Conservation (phyloP, 1,284 basidiomycete species). For the Paramarasmius palmivorus region DNA sequence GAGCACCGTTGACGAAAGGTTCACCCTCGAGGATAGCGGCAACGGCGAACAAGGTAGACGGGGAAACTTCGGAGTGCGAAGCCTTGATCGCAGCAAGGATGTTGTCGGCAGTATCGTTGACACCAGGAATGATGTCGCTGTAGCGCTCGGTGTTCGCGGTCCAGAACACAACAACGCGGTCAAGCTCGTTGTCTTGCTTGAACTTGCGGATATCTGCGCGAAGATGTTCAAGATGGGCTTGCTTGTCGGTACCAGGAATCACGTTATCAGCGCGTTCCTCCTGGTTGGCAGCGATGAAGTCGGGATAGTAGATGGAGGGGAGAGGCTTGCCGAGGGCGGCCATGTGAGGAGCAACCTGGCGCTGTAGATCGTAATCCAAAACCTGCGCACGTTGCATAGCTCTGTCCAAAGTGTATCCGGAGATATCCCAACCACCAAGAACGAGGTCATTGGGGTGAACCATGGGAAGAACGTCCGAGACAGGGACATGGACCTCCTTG, state of each 20-base stretch:
- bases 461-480: conserved; percentile 95
- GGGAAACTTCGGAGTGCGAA: conserved; percentile 92
- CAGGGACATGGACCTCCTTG: conserved; percentile 92
- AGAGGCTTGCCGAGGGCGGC: conserved; percentile 81
- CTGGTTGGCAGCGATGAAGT: conserved; percentile 98
- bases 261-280: conserved; percentile 94
- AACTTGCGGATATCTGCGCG: conserved; percentile 93
- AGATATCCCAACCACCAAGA: conserved; percentile 98
- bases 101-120: conserved; percentile 95
- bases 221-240: conserved; percentile 89
- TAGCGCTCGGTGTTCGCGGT: conserved; percentile 99
- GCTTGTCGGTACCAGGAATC: conserved; percentile 86
- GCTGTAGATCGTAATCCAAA: conserved; percentile 95
- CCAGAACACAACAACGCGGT: conserved; percentile 93
- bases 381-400: conserved; percentile 95
- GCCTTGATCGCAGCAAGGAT: conserved; percentile 81
- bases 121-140: conserved; percentile 90
- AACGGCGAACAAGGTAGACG: conserved; percentile 94
- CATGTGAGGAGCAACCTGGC: conserved; percentile 91
- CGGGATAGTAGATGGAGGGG: conserved; percentile 94
- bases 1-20: conserved; percentile 97
- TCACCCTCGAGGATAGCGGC: conserved; percentile 94
- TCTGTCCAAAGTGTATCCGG: conserved; percentile 80
- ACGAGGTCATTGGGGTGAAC: conserved; percentile 99
- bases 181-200: conserved; percentile 83